Base-by-base conservation (phyloP, 73 alveolate species). In the Durusdinium trenchii region DNA sequence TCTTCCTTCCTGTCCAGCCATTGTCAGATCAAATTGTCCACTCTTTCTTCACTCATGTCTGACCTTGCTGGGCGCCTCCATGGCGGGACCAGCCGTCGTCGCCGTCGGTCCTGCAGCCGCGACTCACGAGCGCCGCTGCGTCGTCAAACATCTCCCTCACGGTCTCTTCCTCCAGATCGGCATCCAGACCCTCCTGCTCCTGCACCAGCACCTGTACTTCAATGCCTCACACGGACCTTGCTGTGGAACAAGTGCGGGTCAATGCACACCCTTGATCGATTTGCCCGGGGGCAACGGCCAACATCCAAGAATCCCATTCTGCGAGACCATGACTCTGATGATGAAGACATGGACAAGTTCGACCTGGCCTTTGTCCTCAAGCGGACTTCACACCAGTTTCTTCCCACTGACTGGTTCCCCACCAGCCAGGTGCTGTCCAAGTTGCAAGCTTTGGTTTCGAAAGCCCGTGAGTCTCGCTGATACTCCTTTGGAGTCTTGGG, bases 401-500 rank as follows among this genome's bases (percentile, higher is more conserved):
- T 78, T 38, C 87, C 87, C 42, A 43, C 54, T 1, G 87, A 78
- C 45, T 78, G 87, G 87, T 78, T 78, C 43, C 87, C 87, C 26
- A 43, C 87, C 45, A 78, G 40, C 46, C 87, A 78, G 20, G 61
- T 78, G 28, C 10, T 78, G 57, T 54, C 87, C 61, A 78, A 45
- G 87, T 78, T 78, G 61, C 87, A 78, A 38, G 45, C 40, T 14
- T 26, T 78, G 45, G 26, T 78, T 14, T 7, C 30, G 3, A 78
- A 78, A 45, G 87, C 87, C 36, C 87, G 87, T 20, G 87, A 78
- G 28, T 46, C 36, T 42, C 87, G 86, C 86, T 3, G 86, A 76
- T 38, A n/a, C 86, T 30, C 60, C 86, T 57, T 42, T 76, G 86
- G 86, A 67, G 6, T 78, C 87, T 78, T 78, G 87, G 87, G 87